Evolutionary conservation across 495 filamentous ascomycete species (phyloP).

Genomic region (Aspergillus steynii): DNA sequence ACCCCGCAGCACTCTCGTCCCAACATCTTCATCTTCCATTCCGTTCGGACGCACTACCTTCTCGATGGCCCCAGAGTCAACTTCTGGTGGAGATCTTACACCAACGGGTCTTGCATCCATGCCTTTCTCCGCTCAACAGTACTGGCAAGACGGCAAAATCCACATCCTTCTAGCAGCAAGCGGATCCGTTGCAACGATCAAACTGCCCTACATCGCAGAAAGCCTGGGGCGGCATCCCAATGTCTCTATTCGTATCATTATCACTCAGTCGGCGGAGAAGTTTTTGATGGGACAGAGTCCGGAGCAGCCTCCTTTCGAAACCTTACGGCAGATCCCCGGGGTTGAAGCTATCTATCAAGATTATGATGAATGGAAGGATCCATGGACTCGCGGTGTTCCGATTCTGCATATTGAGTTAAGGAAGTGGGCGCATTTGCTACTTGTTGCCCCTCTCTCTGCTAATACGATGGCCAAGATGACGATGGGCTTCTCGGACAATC

Average conservation of each 20-base stretch:
- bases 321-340: conserved; percentile 50
- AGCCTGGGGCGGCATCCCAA: conserved; percentile 52
- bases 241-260: conserved; percentile 75
- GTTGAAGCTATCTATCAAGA: conserved; percentile 77
- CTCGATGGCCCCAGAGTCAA: background rate
- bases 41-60: background rate
- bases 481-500: conserved; percentile 64
- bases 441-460: conserved; percentile 76
- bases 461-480: conserved; percentile 81
- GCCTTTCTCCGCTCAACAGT: conserved; percentile 29
- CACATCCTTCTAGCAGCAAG: conserved; percentile 80
- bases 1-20: no score
- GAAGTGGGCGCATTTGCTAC: conserved; percentile 76
- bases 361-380: conserved; percentile 74
- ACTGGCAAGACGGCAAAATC: conserved; percentile 59
- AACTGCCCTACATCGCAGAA: conserved; percentile 71
- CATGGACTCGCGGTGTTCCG: conserved; percentile 59
- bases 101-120: background rate
- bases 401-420: conserved; percentile 88
- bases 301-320: conserved; percentile 65
- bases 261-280: conserved; percentile 67
- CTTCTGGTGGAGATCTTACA: background rate
- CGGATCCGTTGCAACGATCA: conserved; percentile 86
- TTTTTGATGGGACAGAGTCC: conserved; percentile 62
- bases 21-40: no score